Base-by-base conservation (phyloP, 495 filamentous ascomycete genomes). In the Elasticomyces elasticus region DNA sequence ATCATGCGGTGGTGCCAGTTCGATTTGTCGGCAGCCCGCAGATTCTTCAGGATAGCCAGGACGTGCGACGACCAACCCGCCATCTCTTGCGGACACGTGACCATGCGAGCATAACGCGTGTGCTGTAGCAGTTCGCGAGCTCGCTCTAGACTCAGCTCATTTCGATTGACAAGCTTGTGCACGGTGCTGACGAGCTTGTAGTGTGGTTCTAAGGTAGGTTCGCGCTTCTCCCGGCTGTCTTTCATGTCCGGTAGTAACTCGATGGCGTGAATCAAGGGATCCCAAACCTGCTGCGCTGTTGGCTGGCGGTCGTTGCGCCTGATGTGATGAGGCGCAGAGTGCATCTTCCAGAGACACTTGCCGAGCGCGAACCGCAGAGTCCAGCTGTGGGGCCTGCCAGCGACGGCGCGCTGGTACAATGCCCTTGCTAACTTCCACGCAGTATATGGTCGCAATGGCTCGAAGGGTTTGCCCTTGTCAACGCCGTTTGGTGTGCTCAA, bases 1-100 rank as follows among this genome's bases (percentile, higher is more conserved):
- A 86, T 84, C 73, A 99, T 88, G 1, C 92, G 85, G 62, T 99
- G 92, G 65, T 99, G 92, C 92, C 92, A 99, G 62, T 94, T 89
- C 2, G 85, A 82, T 69, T 95, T 95, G 63, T 99, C 92, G 22
- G 87, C 87, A 44, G 79, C 80, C 55, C 87, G 84, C 49, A 97
- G 76, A 46, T 79, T 78, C 49, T 79, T 82, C 44, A 97, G 69
- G 2, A 83, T 79, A 46, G 80, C 74, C 10, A 92, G 75, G 23
- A 91, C 76, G 59, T 86, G 94, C 11, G 73, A 62, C 44, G 86
- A 81, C 86, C 91, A 98, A 15, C 76, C 75, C 28, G 82, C 81
- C 12, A 68, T 55, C 24, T 81, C 79, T 25, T 75, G 65, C 10
- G 69, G 66, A 41, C 56, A 55, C 11, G 67, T 60, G 5, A 76